These are phyloP conservation scores for Coprinopsis sp. DNA, from an alignment of 768 basidiomycete species.

Conservation along the genomic window DNA sequence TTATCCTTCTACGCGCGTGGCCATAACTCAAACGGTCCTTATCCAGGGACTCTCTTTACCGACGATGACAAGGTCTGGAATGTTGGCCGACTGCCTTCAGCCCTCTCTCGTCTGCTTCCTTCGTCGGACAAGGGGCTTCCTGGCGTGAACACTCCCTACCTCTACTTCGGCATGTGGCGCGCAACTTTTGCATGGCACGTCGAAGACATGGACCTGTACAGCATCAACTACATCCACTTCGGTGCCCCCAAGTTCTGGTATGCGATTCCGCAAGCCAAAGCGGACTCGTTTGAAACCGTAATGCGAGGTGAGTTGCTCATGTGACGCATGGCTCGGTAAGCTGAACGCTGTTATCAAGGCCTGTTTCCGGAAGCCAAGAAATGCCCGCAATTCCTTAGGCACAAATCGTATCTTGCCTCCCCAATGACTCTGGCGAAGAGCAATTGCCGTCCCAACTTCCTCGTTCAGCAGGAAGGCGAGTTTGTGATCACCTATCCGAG, in stretches of 20 bases:
- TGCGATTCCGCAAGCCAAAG: conserved; percentile 84
- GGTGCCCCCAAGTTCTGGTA: conserved; percentile 99
- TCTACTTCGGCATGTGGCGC: conserved; percentile 99
- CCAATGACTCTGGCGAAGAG: conserved; percentile 77
- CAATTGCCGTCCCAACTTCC: conserved; percentile 75
- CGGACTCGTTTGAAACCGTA: conserved; percentile 76
- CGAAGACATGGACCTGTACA: conserved; percentile 98
- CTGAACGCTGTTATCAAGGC: conserved; percentile 37
- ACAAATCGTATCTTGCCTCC: conserved; percentile 93
- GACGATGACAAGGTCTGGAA: conserved; percentile 86
- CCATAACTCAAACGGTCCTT: neutral
- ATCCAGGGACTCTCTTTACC: conserved; percentile 62
- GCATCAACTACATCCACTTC: conserved; percentile 98
- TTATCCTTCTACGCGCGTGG: conserved; percentile 12
- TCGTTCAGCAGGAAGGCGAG: conserved; percentile 92
- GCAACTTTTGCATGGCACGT: conserved; percentile 99
- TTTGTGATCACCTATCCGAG: conserved; percentile 94
- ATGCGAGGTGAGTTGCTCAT: conserved; percentile 65
- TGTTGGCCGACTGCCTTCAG: conserved; percentile 85
- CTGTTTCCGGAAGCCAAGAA: conserved; percentile 86
- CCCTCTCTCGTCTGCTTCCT: conserved; percentile 76
- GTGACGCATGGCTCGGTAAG: neutral
- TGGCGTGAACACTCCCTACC: conserved; percentile 95
- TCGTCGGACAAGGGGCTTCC: conserved; percentile 67
- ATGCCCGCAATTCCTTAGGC: conserved; percentile 92